These are phyloP conservation scores for Penicillium canariense DNA, from an alignment of 495 filamentous ascomycete species.

Conservation along the genomic window DNA sequence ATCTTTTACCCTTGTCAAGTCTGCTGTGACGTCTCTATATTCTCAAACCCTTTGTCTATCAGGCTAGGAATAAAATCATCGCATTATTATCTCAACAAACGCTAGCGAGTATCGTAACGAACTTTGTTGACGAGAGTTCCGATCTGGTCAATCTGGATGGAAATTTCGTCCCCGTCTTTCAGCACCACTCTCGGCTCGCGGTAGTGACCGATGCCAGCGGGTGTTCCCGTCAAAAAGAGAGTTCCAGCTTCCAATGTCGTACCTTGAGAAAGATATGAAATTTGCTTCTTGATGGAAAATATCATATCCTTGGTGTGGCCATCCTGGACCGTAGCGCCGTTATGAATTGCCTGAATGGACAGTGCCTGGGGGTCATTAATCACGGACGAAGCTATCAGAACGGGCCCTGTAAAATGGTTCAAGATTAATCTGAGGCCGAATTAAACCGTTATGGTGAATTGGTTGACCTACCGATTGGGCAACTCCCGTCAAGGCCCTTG, in stretches of 20 bases:
- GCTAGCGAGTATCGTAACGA: slow-evolving; percentile 20
- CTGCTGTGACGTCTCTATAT: too few relatives aligned
- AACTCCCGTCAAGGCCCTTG: slow-evolving; percentile 42
- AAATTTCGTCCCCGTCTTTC: slow-evolving; percentile 52
- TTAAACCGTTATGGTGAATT: background rate
- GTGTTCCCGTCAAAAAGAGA: slow-evolving; percentile 45
- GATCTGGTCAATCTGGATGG: slow-evolving; percentile 44
- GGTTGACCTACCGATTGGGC: slow-evolving; percentile 27
- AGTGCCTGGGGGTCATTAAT: slow-evolving; percentile 27
- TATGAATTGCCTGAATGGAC: slow-evolving; percentile 13
- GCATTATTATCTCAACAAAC: background rate
- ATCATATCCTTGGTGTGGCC: slow-evolving; percentile 32
- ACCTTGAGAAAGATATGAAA: slow-evolving; percentile 38
- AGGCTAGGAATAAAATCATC: too few relatives aligned
- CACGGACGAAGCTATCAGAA: slow-evolving; percentile 33
- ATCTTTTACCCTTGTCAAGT: too few relatives aligned
- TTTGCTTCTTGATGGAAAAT: slow-evolving; percentile 30
- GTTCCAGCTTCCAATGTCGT: slow-evolving; percentile 39
- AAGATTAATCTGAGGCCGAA: background rate
- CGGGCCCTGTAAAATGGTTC: slow-evolving; percentile 26
- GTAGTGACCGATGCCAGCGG: slow-evolving; percentile 39
- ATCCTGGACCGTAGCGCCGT: slow-evolving; percentile 11
- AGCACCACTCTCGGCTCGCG: slow-evolving; percentile 46
- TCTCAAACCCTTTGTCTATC: too few relatives aligned
- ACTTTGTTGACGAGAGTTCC: slow-evolving; percentile 32